Evolutionary conservation across 2,329 filamentous ascomycete genomes (phyloP), one percentile per base, ranked within the genome.

Genomic region (Talaromyces islandicus): DNA sequence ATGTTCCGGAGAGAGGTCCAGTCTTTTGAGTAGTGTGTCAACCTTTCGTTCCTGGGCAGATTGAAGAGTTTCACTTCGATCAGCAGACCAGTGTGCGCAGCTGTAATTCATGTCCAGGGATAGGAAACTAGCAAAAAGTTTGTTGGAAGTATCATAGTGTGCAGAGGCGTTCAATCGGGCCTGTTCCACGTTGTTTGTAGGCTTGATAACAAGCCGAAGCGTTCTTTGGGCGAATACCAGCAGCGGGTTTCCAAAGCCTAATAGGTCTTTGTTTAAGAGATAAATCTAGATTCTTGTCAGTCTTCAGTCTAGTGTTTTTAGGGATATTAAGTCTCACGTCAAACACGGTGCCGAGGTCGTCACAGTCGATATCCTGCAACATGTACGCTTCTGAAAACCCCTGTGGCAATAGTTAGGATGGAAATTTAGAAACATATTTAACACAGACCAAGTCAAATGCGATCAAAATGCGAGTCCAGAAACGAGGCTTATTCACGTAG

Each of bases 301-400:
- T 5, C 17, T 4, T 29, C 17, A 17, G 4, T 58, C 4, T 1
- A 17, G 17, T 4, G 17, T 58, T 30, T 14, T 11, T 10, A 12
- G 14, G 32, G 14, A 9, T 12, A 14, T 5, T 35, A 27, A 14
- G 27, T 24, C 62, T 52, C 69, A 86, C 84, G 70, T 84, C 82
- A 71, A 91, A 90, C 69, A 91, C 89, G 2, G 81, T 80, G 1
- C 85, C 86, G 65, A 91, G 70, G 69, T 90, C 83, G 11, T 81
- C 75, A 62, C 87, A 90, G 56, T 85, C 83, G 29, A 90, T 80
- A 70, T 91, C 88, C 51, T 85, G 85, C 17, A 90, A 78, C 86
- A 91, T 90, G 68, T 88, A 90, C 29, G 86, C 83, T 70, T 89
- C 85, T 12, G 87, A 84, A 64, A 91, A 89, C 2, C 88, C 88